Base-by-base conservation (phyloP, 1,284 basidiomycete genomes). In the Mycosarcoma maydis region DNA sequence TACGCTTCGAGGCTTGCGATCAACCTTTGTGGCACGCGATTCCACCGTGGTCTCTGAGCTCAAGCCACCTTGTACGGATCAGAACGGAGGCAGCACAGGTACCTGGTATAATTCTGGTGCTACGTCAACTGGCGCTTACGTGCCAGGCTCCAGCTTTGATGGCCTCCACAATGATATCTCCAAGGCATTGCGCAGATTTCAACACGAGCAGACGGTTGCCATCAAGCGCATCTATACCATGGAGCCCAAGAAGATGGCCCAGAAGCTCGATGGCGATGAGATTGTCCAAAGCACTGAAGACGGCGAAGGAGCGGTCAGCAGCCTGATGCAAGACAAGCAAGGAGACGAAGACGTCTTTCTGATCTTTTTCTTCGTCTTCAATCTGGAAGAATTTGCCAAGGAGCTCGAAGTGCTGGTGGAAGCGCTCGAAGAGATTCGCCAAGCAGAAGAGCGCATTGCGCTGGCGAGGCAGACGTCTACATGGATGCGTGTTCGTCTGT, bases 321-420 rank as follows among this genome's bases (percentile, higher is more conserved):
- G 41, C 11, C 41, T 53, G 16, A 11, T 51, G 52, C 59, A 54
- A 11, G 50, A 69, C 20, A 46, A 27, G 55, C 58, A 62, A 13
- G 67, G 67, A 11, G 72, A 78, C 46, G 77, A 79, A 51, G 72
- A 68, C 24, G 55, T 79, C 53, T 76, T 79, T 20, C 54, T 79
- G 17, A 73, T 79, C 41, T 79, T 77, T 36, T 79, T 77, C 58
- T 79, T 77, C 20, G 59, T 77, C 33, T 79, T 79, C 57, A 76
- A 76, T 20, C 60, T 79, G 17, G 77, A 79, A 43, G 77, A 79
- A 40, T 76, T 79, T 24, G 71, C 75, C 20, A 66, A 67, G 26
- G 73, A 77, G 36, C 47, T 75, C 5, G 56, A 67, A 36, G 50
- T 59, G 23, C 60, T 79, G 0, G 46, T 77, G 19, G 59, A 68